Percentiles rank a stretch among this genome's conserved stretches.
These are phyloP conservation scores for Candida mesenterica DNA, from an alignment of 1,139 yeast genomes.

Conservation along the genomic window DNA sequence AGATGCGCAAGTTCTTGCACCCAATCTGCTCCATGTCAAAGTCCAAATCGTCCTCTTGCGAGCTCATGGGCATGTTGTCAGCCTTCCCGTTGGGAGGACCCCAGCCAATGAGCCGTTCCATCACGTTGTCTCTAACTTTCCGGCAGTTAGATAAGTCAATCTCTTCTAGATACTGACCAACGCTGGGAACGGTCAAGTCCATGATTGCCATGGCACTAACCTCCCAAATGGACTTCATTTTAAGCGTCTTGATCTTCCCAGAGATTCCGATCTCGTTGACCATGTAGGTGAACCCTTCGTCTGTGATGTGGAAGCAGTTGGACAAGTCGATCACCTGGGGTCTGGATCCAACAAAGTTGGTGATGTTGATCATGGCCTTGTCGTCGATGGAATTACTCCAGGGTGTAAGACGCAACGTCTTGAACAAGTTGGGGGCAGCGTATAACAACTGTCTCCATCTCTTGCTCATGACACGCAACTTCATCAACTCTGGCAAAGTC, in stretches of 20 bases:
- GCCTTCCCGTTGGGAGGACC: constrained; percentile 17
- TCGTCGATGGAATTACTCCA: constrained; percentile 65
- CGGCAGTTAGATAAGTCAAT: constrained; percentile 71
- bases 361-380: constrained; percentile 52
- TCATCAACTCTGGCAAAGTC: constrained; percentile 57
- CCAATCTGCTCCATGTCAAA: constrained; percentile 36
- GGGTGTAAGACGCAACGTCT: constrained; percentile 51
- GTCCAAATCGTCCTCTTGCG: constrained; percentile 14
- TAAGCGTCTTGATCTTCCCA: constrained; percentile 53
- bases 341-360: constrained; percentile 69
- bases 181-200: constrained; percentile 68
- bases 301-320: constrained; percentile 74
- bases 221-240: constrained; percentile 74
- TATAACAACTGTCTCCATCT: constrained; percentile 69
- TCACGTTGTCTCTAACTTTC: constrained; percentile 67
- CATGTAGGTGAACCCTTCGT: constrained; percentile 68
- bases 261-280: constrained; percentile 68
- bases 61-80: constrained; percentile 5
- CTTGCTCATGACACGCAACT: constrained; percentile 51
- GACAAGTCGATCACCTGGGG: constrained; percentile 63
- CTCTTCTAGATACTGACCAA: constrained; percentile 57
- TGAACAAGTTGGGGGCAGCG: constrained; percentile 52
- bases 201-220: constrained; percentile 77
- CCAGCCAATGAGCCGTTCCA: constrained; percentile 66
- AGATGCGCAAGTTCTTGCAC: constrained; percentile 52